These are phyloP conservation scores for Irpex sp. DNA, from an alignment of 1,284 basidiomycete species.

Conservation along the genomic window DNA sequence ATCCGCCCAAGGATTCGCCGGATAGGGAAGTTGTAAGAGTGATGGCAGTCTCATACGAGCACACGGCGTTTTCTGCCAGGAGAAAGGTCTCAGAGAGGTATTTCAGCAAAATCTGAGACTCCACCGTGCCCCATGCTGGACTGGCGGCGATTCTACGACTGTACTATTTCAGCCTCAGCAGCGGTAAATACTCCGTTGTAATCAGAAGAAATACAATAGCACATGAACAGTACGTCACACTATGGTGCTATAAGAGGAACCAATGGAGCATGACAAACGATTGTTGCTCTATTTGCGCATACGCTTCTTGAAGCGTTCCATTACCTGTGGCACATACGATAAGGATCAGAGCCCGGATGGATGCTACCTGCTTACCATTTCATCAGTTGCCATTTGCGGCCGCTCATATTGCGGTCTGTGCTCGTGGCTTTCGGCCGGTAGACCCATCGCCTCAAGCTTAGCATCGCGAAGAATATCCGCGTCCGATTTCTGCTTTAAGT, in stretches of 20 bases:
- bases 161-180: too few species aligned
- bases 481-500: slow-evolving; percentile 75
- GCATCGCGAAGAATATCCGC: slow-evolving; percentile 83
- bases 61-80: too few species aligned
- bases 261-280: background rate
- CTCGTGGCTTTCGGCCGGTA: slow-evolving; percentile 49
- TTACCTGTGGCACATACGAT: slow-evolving; percentile 51
- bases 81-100: background rate
- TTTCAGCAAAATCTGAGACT: background rate
- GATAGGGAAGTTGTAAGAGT: too few species aligned
- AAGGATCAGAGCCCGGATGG: background rate
- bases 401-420: slow-evolving; percentile 48
- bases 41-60: too few species aligned
- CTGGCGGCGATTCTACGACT: too few species aligned
- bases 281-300: slow-evolving; percentile 57
- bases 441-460: slow-evolving; percentile 75
- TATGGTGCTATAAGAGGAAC: too few species aligned
- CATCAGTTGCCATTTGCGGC: slow-evolving; percentile 85
- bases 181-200: too few species aligned
- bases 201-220: too few species aligned
- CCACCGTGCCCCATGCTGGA: background rate
- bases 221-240: too few species aligned
- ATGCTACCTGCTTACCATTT: slow-evolving; percentile 52
- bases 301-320: slow-evolving; percentile 84
- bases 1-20: too few species aligned